These are phyloP conservation scores for Tremellales sp. DNA, from an alignment of 1,284 basidiomycete species.

Conservation along the genomic window DNA sequence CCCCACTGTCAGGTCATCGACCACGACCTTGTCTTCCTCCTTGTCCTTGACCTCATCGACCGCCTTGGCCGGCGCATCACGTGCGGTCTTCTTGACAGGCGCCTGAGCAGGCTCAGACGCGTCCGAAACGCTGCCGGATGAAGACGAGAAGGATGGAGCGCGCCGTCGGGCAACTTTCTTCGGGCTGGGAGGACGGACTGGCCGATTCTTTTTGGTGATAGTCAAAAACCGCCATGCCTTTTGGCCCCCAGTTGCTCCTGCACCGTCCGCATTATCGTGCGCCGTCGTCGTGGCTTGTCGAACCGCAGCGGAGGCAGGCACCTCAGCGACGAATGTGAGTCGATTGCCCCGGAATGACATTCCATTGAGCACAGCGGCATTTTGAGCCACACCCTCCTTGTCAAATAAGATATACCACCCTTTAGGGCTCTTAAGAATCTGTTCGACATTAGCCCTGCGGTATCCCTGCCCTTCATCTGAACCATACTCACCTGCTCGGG, in stretches of 20 bases:
- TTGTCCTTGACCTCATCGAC: not conserved
- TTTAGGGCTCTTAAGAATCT: slow-evolving; percentile 27
- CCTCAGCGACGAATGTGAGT: slow-evolving; percentile 25
- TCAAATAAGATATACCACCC: slow-evolving; percentile 46
- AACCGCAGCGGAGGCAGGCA: slow-evolving; percentile 9
- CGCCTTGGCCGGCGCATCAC: not conserved
- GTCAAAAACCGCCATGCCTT: slow-evolving; percentile 34
- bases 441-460: slow-evolving; percentile 4
- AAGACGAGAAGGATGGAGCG: slow-evolving; percentile 12
- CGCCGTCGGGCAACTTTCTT: slow-evolving; percentile 8
- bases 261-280: slow-evolving; percentile 1
- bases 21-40: not conserved
- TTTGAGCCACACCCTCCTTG: slow-evolving; percentile 25
- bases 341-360: slow-evolving; percentile 31
- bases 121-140: slow-evolving; percentile 6
- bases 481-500: slow-evolving; percentile 31
- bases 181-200: slow-evolving; percentile 9
- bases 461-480: too few species aligned
- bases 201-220: slow-evolving; percentile 34
- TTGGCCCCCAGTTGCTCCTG: slow-evolving; percentile 14
- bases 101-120: not conserved
- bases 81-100: not conserved
- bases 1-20: slow-evolving; percentile 1
- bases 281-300: slow-evolving; percentile 6
- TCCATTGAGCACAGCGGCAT: slow-evolving; percentile 35